These are phyloP conservation scores for Furcasterigmium sp. DNA, from an alignment of 2,329 filamentous ascomycete species.

Conservation along the genomic window DNA sequence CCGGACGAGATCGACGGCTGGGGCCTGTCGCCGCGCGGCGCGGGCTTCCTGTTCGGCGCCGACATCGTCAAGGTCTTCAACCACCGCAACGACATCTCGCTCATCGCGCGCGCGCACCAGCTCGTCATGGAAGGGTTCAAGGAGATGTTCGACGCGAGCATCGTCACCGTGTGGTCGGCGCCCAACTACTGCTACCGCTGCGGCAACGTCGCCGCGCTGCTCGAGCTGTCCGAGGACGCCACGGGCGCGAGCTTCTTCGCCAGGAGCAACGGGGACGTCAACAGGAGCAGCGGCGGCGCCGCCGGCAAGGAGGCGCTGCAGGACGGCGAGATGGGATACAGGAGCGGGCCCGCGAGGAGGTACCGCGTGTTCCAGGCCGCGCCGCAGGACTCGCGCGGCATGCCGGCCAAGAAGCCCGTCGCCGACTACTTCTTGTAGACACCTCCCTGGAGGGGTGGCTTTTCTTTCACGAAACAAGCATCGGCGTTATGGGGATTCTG, in stretches of 20 bases:
- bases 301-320: constrained; percentile 37
- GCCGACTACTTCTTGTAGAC: constrained; percentile 85
- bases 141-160: constrained; percentile 95
- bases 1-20: constrained; percentile 97
- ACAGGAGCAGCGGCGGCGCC: constrained; percentile 46
- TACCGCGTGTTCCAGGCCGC: constrained; percentile 97
- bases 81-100: constrained; percentile 82
- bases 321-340: constrained; percentile 36
- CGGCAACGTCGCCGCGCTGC: constrained; percentile 89
- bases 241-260: constrained; percentile 67
- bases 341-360: constrained; percentile 72
- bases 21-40: constrained; percentile 89
- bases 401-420: constrained; percentile 98
- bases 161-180: constrained; percentile 98
- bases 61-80: constrained; percentile 97
- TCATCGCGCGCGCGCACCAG: constrained; percentile 93
- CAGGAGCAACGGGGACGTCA: constrained; percentile 66
- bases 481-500: background rate
- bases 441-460: background rate
- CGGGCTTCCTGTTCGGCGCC: constrained; percentile 90
- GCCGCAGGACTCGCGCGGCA: constrained; percentile 90
- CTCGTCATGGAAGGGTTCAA: constrained; percentile 99
- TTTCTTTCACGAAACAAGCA: background rate
- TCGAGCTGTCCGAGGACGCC: constrained; percentile 86
- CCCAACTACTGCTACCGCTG: constrained; percentile 97